Percentiles rank a stretch among this genome's conserved stretches.
Evolutionary conservation across 2,329 filamentous ascomycete genomes (phyloP).

Genomic region (Penicillium concentricum): DNA sequence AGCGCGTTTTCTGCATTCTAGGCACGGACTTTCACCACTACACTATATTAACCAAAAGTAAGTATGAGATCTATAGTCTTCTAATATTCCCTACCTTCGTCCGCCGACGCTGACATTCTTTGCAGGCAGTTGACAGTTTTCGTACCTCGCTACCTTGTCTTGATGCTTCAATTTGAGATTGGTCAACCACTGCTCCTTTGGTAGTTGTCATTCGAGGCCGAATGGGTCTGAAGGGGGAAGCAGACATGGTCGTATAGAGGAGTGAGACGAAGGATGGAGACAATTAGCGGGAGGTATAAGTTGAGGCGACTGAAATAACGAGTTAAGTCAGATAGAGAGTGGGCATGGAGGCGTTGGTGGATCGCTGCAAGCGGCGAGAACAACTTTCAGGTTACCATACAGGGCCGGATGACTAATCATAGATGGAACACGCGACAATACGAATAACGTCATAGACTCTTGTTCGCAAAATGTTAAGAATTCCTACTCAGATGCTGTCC

Average conservation of each 20-base stretch:
- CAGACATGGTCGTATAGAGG: background rate
- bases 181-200: background rate
- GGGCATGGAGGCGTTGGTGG: no score
- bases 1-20: background rate
- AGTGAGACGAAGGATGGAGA: background rate
- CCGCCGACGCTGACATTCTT: constrained; percentile 10
- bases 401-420: background rate
- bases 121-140: background rate
- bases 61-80: background rate
- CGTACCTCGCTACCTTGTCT: background rate
- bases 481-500: background rate
- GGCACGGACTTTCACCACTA: background rate
- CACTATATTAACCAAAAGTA: background rate
- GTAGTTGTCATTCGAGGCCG: background rate
- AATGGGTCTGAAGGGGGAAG: background rate
- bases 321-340: no score
- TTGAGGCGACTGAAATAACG: background rate
- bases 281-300: background rate
- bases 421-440: background rate
- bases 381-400: no score
- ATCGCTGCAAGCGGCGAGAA: no score
- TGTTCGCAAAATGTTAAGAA: background rate
- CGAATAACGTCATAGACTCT: background rate
- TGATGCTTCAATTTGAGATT: background rate
- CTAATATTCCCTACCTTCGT: constrained; percentile 1